A percentile compares a stretch with the other conserved stretches of the same genome.
Evolutionary conservation across 768 basidiomycete genomes (phyloP).

Genomic region (Panaeolus cyanescens): DNA sequence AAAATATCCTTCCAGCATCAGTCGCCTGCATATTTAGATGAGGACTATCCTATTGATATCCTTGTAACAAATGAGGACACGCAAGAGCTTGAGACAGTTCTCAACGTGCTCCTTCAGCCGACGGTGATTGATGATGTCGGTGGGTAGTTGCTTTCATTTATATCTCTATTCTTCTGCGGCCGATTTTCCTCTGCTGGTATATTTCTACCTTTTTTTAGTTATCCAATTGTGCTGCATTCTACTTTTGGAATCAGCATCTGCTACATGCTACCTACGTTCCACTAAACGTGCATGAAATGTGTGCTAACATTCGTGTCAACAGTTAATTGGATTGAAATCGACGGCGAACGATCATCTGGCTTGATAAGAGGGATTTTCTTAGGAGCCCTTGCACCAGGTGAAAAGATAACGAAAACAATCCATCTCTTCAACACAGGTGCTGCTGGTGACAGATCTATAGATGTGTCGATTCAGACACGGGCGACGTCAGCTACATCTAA

Average conservation of each 20-base stretch:
- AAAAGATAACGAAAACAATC: conserved; percentile 60
- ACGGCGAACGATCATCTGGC: conserved; percentile 64
- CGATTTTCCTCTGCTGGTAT: neutral
- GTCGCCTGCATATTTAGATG: conserved; percentile 77
- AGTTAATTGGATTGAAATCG: conserved; percentile 67
- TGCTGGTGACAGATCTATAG: conserved; percentile 72
- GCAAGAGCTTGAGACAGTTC: conserved; percentile 61
- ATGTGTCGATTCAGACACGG: conserved; percentile 77
- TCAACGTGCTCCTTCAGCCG: conserved; percentile 83
- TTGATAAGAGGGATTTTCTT: conserved; percentile 75
- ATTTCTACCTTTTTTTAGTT: neutral
- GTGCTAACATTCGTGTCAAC: conserved; percentile 2
- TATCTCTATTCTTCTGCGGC: neutral
- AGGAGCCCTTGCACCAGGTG: conserved; percentile 63
- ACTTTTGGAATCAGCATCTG: neutral
- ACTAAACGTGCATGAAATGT: neutral
- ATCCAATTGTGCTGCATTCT: neutral
- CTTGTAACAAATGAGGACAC: conserved; percentile 74
- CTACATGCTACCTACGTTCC: neutral
- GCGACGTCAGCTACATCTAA: conserved; percentile 17
- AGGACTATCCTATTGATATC: conserved; percentile 74
- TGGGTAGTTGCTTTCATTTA: conserved; percentile 30
- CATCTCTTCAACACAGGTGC: conserved; percentile 62
- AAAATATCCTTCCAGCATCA: conserved; percentile 57
- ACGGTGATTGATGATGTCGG: conserved; percentile 74